Percentiles rank a stretch among this genome's conserved stretches.
Conservation (phyloP, 441 rosid genomes). For the Pelargonium citronellum region DNA sequence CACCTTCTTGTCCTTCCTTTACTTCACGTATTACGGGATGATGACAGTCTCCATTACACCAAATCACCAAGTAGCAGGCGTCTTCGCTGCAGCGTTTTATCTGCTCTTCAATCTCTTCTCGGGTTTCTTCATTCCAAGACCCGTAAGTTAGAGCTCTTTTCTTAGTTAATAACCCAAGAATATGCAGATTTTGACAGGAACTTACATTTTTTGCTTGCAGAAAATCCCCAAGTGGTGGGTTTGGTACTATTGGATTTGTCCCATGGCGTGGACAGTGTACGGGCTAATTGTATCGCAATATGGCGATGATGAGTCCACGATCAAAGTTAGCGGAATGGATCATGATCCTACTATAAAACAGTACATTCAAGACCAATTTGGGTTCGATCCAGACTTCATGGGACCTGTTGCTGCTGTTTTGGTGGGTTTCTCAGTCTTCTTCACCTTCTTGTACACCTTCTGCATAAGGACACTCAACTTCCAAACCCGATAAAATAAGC, state of each 20-base stretch:
- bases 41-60: conserved; percentile 77
- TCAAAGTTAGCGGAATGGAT: conserved; percentile 40
- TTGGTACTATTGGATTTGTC: conserved; percentile 89
- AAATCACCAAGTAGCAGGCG: conserved; percentile 79
- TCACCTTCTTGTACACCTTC: conserved; percentile 56
- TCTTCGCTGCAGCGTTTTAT: conserved; percentile 80
- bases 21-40: conserved; percentile 98
- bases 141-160: conserved; percentile 36
- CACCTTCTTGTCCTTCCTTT: conserved; percentile 77
- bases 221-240: conserved; percentile 85
- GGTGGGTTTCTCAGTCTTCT: conserved; percentile 55
- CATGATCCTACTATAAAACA: conserved; percentile 32
- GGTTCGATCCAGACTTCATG: conserved; percentile 57
- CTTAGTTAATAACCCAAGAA: background rate
- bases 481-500: conserved; percentile 45
- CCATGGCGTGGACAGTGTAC: conserved; percentile 76
- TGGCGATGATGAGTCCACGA: conserved; percentile 42
- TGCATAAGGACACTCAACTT: conserved; percentile 66
- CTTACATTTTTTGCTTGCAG: conserved; percentile 30
- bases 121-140: conserved; percentile 86
- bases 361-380: conserved; percentile 46
- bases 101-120: conserved; percentile 81
- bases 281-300: conserved; percentile 76
- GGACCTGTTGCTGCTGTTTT: conserved; percentile 65
- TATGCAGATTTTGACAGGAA: background rate